Percentiles rank a stretch among this genome's conserved stretches.
phyloP scores from a whole-genome alignment of 306 rosid species.

The Cucumis hystrix region DNA sequence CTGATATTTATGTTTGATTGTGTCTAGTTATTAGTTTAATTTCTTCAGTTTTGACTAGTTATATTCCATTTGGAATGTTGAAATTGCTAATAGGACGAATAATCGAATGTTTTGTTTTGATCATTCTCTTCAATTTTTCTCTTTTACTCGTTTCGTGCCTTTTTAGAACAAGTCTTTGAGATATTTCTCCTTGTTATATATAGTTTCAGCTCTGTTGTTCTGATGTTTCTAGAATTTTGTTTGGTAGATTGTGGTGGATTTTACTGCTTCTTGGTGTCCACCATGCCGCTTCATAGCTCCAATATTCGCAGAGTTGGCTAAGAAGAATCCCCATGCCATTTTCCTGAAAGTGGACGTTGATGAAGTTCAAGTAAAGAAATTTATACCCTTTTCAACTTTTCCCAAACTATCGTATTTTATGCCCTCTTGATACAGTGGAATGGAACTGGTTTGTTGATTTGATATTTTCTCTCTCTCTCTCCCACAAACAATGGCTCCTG shows the following conservation, averaged over 20 bases:
- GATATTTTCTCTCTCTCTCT: neutral
- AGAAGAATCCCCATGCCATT: conserved; percentile 6
- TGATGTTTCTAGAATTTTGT: neutral
- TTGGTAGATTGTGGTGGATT: conserved; percentile 59
- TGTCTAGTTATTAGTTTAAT: neutral
- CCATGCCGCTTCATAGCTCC: conserved; percentile 91
- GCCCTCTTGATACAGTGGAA: neutral
- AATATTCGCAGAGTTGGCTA: conserved; percentile 59
- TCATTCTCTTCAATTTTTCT: neutral
- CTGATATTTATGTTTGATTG: neutral
- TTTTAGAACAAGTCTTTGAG: neutral
- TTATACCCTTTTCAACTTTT: neutral
- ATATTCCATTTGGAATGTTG: neutral
- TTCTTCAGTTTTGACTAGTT: neutral
- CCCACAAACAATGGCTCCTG: neutral
- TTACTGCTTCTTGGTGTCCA: conserved; percentile 99
- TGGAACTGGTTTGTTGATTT: neutral
- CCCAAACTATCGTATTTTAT: neutral
- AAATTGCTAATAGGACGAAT: neutral
- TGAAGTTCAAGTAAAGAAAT: conserved; percentile 28
- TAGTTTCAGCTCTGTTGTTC: neutral
- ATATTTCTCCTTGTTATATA: neutral
- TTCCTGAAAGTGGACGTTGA: conserved; percentile 63
- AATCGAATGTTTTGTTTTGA: neutral
- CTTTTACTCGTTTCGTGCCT: neutral